Conservation (phyloP, 805 yeast genomes). For the Schizosaccharomyces cryophilus region DNA sequence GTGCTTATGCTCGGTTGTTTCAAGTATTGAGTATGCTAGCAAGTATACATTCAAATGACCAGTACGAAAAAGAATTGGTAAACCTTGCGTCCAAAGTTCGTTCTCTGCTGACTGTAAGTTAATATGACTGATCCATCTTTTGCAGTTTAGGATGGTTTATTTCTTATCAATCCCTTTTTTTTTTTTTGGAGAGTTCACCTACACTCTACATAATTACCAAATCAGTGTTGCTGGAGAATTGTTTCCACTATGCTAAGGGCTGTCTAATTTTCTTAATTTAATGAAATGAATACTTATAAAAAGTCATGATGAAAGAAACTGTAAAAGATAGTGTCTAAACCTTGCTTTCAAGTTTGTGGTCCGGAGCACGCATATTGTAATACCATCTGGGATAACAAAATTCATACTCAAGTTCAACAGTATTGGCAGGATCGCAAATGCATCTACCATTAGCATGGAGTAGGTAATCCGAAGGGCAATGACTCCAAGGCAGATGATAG, state of each 20-base stretch:
- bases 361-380: not conserved
- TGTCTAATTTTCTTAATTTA: no score
- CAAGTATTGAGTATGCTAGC: not conserved
- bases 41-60: not conserved
- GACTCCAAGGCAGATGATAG: conserved; percentile 25
- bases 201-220: not conserved
- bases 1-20: not conserved
- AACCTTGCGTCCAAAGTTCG: not conserved
- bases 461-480: conserved; percentile 9
- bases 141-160: not conserved
- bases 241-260: no score
- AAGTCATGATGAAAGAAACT: no score
- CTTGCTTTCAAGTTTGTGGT: not conserved
- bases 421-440: conserved; percentile 4
- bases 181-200: not conserved
- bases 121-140: no score
- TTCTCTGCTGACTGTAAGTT: not conserved
- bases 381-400: not conserved
- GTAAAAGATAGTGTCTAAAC: no score
- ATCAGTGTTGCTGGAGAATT: no score
- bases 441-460: conserved; percentile 8
- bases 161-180: not conserved
- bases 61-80: not conserved
- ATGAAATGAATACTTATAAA: no score
- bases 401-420: not conserved